These are phyloP conservation scores for Paecilomyces sp. DNA, from an alignment of 2,329 filamentous ascomycete species.

Conservation along the genomic window DNA sequence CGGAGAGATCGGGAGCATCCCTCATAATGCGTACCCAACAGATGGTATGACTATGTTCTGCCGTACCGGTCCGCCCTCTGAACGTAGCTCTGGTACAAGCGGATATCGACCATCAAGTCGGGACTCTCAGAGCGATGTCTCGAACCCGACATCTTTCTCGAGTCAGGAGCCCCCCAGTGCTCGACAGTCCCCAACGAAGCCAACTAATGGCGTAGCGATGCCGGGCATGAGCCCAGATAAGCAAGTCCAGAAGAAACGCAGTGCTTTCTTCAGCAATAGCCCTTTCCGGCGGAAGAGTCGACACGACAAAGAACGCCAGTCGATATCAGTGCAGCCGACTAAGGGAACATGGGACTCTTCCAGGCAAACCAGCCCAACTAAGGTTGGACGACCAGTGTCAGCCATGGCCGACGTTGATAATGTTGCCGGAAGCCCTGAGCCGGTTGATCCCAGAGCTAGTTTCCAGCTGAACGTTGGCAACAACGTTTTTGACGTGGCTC, in stretches of 20 bases:
- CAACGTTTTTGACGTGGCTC: conserved; percentile 90
- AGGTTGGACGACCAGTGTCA: conserved; percentile 23
- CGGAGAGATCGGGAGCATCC: conserved; percentile 60
- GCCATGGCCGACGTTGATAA: conserved; percentile 13
- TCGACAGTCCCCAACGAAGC: conserved; percentile 67
- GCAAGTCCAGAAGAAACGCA: conserved; percentile 62
- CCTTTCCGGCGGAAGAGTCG: conserved; percentile 91
- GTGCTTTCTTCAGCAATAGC: conserved; percentile 87
- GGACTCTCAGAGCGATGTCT: conserved; percentile 86
- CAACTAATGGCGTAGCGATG: conserved; percentile 29
- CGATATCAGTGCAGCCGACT: conserved; percentile 27
- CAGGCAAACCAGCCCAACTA: conserved; percentile 36
- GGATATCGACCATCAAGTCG: conserved; percentile 71
- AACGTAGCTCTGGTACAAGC: conserved; percentile 60
- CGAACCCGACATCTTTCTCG: conserved; percentile 80
- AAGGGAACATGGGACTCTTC: conserved; percentile 49
- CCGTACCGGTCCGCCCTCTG: conserved; percentile 64
- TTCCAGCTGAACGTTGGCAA: conserved; percentile 91
- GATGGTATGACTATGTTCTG: conserved; percentile 99
- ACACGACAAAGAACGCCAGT: conserved; percentile 56
- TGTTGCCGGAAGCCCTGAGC: conserved; percentile 62
- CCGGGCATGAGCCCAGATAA: conserved; percentile 54
- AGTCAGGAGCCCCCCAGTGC: conserved; percentile 73
- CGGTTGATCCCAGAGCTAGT: conserved; percentile 84
- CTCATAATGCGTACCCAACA: conserved; percentile 87